A percentile compares a stretch with the other conserved stretches of the same genome.
Evolutionary conservation across 1,284 basidiomycete genomes (phyloP).

Genomic region (Xerocomus minutiporus): DNA sequence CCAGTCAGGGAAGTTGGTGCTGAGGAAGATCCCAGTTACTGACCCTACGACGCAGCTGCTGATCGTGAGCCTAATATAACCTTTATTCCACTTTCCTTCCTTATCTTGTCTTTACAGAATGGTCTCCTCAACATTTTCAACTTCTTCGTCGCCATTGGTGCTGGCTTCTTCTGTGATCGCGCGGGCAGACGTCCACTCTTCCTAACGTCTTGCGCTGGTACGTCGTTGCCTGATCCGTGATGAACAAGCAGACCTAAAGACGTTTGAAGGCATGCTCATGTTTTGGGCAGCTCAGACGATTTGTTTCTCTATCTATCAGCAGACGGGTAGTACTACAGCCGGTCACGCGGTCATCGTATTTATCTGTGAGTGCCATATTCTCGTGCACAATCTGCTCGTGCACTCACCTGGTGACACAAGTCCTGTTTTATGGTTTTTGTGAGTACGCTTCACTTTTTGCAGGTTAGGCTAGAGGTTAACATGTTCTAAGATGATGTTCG

Average conservation of each 20-base stretch:
- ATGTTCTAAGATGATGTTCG: conserved; percentile 48
- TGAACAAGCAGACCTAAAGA: not conserved
- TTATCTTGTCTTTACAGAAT: conserved; percentile 32
- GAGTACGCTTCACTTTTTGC: not conserved
- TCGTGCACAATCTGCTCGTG: conserved; percentile 39
- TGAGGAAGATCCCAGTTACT: conserved; percentile 7
- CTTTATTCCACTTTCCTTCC: not conserved
- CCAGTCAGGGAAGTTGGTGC: not conserved
- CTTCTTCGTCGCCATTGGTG: conserved; percentile 45
- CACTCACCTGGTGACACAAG: conserved; percentile 15
- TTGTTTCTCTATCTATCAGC: conserved; percentile 57
- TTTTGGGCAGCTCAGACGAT: conserved; percentile 70
- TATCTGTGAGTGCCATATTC: conserved; percentile 39
- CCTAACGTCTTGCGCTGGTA: conserved; percentile 28
- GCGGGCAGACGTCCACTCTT: conserved; percentile 53
- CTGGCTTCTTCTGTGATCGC: conserved; percentile 47
- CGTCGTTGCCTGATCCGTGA: not conserved
- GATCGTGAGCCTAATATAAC: conserved; percentile 30
- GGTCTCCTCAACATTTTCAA: conserved; percentile 54
- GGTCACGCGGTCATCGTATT: conserved; percentile 68
- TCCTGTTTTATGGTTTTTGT: conserved; percentile 54
- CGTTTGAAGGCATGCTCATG: conserved; percentile 46
- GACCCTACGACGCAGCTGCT: conserved; percentile 41
- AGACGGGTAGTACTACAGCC: conserved; percentile 35
- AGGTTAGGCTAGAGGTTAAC: no score